Conservation (phyloP, 1,139 yeast genomes). For the Lodderomyces pseudojiufengensis region DNA sequence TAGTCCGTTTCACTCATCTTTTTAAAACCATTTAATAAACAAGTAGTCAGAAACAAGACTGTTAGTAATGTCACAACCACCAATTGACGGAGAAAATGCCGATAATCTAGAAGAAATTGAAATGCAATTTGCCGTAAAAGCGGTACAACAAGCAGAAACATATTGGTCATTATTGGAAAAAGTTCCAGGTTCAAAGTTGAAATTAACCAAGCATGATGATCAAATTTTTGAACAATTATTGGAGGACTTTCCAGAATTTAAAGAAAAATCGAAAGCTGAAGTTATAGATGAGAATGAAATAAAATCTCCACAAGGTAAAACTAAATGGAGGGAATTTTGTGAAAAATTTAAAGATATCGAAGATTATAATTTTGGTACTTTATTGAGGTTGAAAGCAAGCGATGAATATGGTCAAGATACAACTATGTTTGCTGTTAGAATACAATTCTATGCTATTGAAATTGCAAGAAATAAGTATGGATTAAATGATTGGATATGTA, state of each 20-base stretch:
- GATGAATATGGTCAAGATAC: slow-evolving; percentile 80
- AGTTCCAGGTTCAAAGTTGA: slow-evolving; percentile 74
- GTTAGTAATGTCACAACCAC: slow-evolving; percentile 4
- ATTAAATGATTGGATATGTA: slow-evolving; percentile 80
- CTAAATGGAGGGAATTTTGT: slow-evolving; percentile 87
- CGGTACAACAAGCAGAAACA: slow-evolving; percentile 92
- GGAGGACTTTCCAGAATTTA: slow-evolving; percentile 82
- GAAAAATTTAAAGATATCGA: slow-evolving; percentile 78
- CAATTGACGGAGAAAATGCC: slow-evolving; percentile 52
- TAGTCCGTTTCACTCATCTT: slow-evolving; percentile 2
- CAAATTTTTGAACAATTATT: slow-evolving; percentile 70
- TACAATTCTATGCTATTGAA: slow-evolving; percentile 93
- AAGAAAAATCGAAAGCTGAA: slow-evolving; percentile 52
- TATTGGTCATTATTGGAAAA: slow-evolving; percentile 80
- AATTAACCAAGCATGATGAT: slow-evolving; percentile 76
- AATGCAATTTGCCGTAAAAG: slow-evolving; percentile 96
- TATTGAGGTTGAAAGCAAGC: slow-evolving; percentile 66
- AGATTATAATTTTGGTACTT: slow-evolving; percentile 94
- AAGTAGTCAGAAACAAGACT: not conserved
- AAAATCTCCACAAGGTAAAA: slow-evolving; percentile 78
- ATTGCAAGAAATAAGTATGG: slow-evolving; percentile 90
- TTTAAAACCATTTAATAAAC: not conserved
- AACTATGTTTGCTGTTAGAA: slow-evolving; percentile 86
- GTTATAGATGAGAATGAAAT: slow-evolving; percentile 71
- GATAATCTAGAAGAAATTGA: slow-evolving; percentile 72